Evolutionary conservation across 1,139 yeast genomes (phyloP), one percentile per base, ranked within the genome.

Genomic region (Protomyces macrosporus): DNA sequence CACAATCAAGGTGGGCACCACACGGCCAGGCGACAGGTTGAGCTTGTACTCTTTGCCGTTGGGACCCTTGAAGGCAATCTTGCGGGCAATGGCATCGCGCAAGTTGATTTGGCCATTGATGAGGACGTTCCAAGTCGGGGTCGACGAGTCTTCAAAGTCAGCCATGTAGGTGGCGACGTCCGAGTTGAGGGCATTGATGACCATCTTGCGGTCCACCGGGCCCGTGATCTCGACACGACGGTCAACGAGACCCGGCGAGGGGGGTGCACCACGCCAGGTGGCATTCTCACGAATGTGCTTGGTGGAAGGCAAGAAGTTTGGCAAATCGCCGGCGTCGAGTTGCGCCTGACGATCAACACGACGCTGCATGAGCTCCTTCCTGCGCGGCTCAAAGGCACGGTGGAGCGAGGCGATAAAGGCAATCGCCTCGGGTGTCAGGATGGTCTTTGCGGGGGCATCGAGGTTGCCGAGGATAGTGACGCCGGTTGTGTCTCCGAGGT

Each of bases 71-170:
- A 87, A 68, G 85, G 74, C 77, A 55, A 75, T 74, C 66, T 76
- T 72, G 52, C 73, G 64, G 36, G 72, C 70, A 55, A 72, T 67
- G 30, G 90, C 97, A 74, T 93, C 98, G 77, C 84, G 90, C 72
- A 93, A 80, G 77, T 93, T 91, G 69, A 88, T 90, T 78, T 93
- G 98, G 65, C 98, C 98, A 70, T 83, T 80, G 67, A 88, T 84
- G 80, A 89, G 82, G 77, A 90, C 90, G 70, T 78, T 78, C 98
- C 98, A 93, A 42, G 98, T 91, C 70, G 98, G 98, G 40, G 97
- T 86, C 71, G 90, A 85, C 39, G 74, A 74, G 73, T 86, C 88
- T 74, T 85, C 90, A 70, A 85, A 84, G 74, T 85, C 90, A 63
- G 87, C 86, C 90, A 85, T 85, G 74, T 85, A 85, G 50, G 88